Evolutionary conservation across 2,329 filamentous ascomycete species (phyloP), one percentile per base, ranked within the genome.

Genomic region (Scorias spongiosa): DNA sequence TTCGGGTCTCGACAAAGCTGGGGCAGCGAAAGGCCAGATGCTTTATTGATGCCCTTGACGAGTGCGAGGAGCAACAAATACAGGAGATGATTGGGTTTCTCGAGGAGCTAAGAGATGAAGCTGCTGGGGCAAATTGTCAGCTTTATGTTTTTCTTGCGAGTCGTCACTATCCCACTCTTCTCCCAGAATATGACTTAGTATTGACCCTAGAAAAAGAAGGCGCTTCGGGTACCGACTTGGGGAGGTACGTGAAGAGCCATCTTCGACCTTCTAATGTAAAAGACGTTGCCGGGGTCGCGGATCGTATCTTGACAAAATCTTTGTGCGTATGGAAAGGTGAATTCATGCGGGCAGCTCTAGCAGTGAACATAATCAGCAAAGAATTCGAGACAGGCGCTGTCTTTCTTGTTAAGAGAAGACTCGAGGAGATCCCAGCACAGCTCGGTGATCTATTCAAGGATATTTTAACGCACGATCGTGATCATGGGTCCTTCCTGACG

Each of bases 371-470:
- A 3, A 52, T 74, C 1, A 69, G 71, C 41, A 60, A 62, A 39
- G 64, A 67, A 46, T 62, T 54, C 44, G 52, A 53, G 7, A 28
- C 49, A 2, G 57, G 64, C 14, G 51, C 54, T 0, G 48, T 63
- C 0, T 49, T 57, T 18, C 47, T 45, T 0, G 43, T 69, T 2
- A 48, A 52, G 15, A 47, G 56, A 43, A 57, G 54, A 44, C 54
- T 72, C 1, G 15, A 53, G 7, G 60, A 68, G 18, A 60, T 69
- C 28, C 69, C 67, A 0, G 41, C 41, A 5, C 58, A 60, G 0
- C 56, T 80, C 0, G 52, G 62, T 30, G 58, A 70, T 0, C 50
- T 80, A 0, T 78, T 80, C 46, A 60, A 58, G 2, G 58, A 72
- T 12, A 71, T 78, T 0, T 44, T 78, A 1, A 41, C 34, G 0